Conservation (phyloP, 2,329 filamentous ascomycete genomes). For the Zasmidium cellare region DNA sequence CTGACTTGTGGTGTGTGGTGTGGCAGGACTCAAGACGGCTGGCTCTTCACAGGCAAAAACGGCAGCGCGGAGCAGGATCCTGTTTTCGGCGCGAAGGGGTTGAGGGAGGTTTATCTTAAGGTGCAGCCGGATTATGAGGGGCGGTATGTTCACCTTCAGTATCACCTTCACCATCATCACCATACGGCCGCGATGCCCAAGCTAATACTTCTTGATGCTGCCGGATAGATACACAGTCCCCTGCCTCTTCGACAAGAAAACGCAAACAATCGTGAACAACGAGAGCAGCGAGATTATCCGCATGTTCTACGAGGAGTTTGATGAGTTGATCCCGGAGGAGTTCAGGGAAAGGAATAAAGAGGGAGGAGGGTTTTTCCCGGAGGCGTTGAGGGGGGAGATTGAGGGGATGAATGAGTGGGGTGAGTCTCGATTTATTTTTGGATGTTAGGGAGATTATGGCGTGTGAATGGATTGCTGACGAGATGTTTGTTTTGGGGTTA, state of each 20-base stretch:
- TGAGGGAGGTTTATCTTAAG: constrained; percentile 73
- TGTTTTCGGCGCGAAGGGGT: constrained; percentile 64
- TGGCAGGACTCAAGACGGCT: constrained; percentile 53
- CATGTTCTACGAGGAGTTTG: constrained; percentile 82
- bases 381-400: constrained; percentile 64
- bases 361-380: constrained; percentile 66
- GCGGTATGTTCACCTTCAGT: neutral
- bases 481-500: constrained; percentile 58
- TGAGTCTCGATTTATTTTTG: too few relatives aligned
- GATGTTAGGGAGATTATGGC: too few relatives aligned
- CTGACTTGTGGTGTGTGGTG: constrained; percentile 29
- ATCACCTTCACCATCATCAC: too few relatives aligned
- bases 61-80: constrained; percentile 59
- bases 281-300: constrained; percentile 89
- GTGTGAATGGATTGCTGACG: too few relatives aligned
- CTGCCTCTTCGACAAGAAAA: constrained; percentile 70
- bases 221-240: constrained; percentile 77
- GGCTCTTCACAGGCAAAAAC: constrained; percentile 67
- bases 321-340: constrained; percentile 52
- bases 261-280: constrained; percentile 75
- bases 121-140: constrained; percentile 52
- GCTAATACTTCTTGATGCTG: too few relatives aligned
- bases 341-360: constrained; percentile 56
- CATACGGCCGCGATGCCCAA: too few relatives aligned
- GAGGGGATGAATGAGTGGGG: constrained; percentile 77